phyloP scores from a whole-genome alignment of 805 yeast genomes.

The Candida easanensis region DNA sequence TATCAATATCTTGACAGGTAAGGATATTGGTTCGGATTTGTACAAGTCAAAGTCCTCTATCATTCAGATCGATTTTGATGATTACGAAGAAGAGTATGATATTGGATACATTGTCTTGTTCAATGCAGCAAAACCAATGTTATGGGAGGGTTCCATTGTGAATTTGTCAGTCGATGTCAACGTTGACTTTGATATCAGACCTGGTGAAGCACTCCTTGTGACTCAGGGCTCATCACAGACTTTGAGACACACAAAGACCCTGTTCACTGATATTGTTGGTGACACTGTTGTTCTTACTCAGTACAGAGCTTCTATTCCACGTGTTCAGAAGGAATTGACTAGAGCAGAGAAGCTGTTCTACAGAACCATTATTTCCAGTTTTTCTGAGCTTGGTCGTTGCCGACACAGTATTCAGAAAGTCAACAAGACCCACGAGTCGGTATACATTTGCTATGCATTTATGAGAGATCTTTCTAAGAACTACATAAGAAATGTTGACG shows the following conservation, averaged over 20 bases:
- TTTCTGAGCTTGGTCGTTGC: conserved; percentile 55
- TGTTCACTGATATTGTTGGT: conserved; percentile 55
- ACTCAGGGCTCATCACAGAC: conserved; percentile 66
- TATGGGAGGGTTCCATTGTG: conserved; percentile 84
- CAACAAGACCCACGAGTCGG: conserved; percentile 69
- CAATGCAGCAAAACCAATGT: conserved; percentile 78
- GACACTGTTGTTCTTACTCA: conserved; percentile 55
- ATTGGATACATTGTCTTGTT: conserved; percentile 66
- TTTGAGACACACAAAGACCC: conserved; percentile 52
- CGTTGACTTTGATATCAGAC: conserved; percentile 48
- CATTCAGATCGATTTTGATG: conserved; percentile 20
- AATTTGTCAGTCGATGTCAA: conserved; percentile 43
- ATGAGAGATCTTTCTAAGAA: conserved; percentile 80
- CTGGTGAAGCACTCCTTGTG: conserved; percentile 65
- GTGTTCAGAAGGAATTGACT: conserved; percentile 70
- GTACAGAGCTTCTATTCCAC: conserved; percentile 65
- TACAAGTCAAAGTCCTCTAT: conserved; percentile 26
- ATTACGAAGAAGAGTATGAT: conserved; percentile 30
- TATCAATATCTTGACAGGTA: conserved; percentile 40
- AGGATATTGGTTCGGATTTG: conserved; percentile 51
- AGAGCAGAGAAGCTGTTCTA: conserved; percentile 64
- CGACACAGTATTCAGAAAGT: conserved; percentile 52
- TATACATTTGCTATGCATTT: conserved; percentile 71
- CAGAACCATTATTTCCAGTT: conserved; percentile 60
- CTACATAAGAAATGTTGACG: conserved; percentile 61